Percentiles rank a stretch among this genome's conserved stretches.
Conservation (phyloP, 495 filamentous ascomycete genomes). For the Daldinia loculata region DNA sequence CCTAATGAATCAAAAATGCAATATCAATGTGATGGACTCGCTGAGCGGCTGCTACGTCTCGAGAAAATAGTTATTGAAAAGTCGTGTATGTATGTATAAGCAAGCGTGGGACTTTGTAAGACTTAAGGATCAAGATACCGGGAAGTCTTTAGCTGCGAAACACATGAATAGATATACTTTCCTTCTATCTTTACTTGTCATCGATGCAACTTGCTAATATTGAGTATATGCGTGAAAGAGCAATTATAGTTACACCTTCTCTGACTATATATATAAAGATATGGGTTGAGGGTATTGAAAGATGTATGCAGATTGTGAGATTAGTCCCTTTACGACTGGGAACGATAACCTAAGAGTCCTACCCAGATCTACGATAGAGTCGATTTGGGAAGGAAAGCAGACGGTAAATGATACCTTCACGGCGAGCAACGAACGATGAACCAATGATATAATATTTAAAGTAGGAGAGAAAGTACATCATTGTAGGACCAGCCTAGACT, state of each 20-base stretch:
- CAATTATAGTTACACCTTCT: too few relatives aligned
- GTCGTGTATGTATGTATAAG: background rate
- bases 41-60: background rate
- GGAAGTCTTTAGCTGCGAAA: background rate
- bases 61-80: background rate
- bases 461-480: background rate
- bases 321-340: too few relatives aligned
- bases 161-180: background rate
- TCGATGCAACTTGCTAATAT: background rate
- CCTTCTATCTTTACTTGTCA: background rate
- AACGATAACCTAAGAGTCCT: background rate
- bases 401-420: too few relatives aligned
- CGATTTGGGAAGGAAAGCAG: background rate
- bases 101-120: background rate
- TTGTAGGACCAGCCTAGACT: background rate
- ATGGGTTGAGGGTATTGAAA: too few relatives aligned
- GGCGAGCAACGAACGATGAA: too few relatives aligned
- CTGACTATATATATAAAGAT: too few relatives aligned
- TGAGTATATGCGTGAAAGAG: background rate
- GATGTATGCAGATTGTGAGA: too few relatives aligned
- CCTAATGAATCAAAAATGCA: background rate
- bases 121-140: background rate
- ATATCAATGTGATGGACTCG: background rate
- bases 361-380: background rate
- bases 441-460: too few relatives aligned